Percentiles rank a stretch among this genome's conserved stretches.
Evolutionary conservation across 2,329 filamentous ascomycete species (phyloP).

Genomic region (Ramularia endophylla): DNA sequence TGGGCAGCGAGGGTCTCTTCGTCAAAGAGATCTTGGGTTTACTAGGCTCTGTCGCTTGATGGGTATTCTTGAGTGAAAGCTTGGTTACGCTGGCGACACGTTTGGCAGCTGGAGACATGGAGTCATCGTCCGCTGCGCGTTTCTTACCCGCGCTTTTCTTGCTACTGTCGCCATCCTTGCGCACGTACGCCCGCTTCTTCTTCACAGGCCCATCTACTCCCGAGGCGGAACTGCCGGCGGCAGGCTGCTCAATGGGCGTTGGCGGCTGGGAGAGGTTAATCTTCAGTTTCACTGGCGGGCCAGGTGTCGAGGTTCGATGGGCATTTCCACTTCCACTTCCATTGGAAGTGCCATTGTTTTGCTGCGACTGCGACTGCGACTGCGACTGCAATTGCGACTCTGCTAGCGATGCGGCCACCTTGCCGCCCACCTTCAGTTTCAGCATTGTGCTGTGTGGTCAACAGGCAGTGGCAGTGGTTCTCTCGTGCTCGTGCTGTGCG

Average conservation of each 20-base stretch:
- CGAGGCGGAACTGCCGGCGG: conserved; percentile 2
- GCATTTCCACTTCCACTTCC: too few relatives aligned
- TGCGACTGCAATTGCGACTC: too few relatives aligned
- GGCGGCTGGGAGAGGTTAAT: conserved; percentile 24
- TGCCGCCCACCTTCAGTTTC: conserved; percentile 18
- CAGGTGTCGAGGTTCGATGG: conserved; percentile 8
- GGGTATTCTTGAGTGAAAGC: conserved; percentile 30
- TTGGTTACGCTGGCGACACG: conserved; percentile 22
- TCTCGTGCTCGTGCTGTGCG: neutral
- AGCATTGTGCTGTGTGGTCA: conserved; percentile 9
- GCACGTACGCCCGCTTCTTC: conserved; percentile 39
- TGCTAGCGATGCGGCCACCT: conserved; percentile 4
- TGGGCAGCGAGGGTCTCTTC: conserved; percentile 19
- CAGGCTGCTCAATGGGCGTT: conserved; percentile 19
- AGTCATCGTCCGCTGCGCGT: conserved; percentile 30
- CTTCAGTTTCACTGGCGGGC: conserved; percentile 19
- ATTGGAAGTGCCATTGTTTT: conserved; percentile 9
- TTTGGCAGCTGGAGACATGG: conserved; percentile 28
- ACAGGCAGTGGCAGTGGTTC: conserved; percentile 2
- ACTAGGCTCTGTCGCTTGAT: conserved; percentile 37
- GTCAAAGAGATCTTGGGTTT: conserved; percentile 49
- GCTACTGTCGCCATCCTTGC: conserved; percentile 27
- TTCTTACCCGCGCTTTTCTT: conserved; percentile 29
- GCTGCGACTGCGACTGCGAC: conserved; percentile 2
- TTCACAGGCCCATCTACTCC: conserved; percentile 12